Conservation (phyloP, 305 asterid species). For the Solanum aculeatissimum region DNA sequence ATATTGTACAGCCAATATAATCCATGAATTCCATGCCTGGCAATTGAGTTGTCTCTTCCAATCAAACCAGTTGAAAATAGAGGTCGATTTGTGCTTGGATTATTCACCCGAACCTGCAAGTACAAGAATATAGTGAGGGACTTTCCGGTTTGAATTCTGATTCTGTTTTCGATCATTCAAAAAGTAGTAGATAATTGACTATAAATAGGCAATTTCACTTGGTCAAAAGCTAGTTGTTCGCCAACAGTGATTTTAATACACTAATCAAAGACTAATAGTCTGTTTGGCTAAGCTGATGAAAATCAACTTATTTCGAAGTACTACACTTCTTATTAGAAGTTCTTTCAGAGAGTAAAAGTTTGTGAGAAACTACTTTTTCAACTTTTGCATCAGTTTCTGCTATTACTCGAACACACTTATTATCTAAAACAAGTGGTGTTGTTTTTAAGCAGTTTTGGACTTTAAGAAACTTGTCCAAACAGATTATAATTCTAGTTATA, state of each 20-base stretch:
- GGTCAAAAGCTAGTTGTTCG: background rate
- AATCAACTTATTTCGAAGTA: no score
- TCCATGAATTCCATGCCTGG: constrained; percentile 95
- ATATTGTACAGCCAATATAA: constrained; percentile 68
- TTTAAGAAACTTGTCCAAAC: no score
- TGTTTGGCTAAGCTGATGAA: no score
- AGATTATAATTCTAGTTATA: background rate
- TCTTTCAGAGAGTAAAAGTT: no score
- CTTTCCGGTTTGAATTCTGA: background rate
- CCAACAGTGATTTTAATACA: background rate
- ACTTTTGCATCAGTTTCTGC: no score
- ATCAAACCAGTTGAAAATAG: constrained; percentile 72
- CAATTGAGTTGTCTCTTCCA: constrained; percentile 91
- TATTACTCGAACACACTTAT: no score
- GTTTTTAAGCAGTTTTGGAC: no score
- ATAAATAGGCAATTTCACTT: background rate
- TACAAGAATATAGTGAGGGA: background rate
- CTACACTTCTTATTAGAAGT: no score
- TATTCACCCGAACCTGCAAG: constrained; percentile 74
- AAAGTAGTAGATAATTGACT: background rate
- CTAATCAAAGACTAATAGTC: background rate
- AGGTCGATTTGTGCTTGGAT: constrained; percentile 45
- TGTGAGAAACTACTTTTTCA: no score
- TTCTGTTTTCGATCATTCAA: background rate
- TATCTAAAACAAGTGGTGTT: no score